These are phyloP conservation scores for Cordyceps farinosa DNA, from an alignment of 2,329 filamentous ascomycete species.

Conservation along the genomic window DNA sequence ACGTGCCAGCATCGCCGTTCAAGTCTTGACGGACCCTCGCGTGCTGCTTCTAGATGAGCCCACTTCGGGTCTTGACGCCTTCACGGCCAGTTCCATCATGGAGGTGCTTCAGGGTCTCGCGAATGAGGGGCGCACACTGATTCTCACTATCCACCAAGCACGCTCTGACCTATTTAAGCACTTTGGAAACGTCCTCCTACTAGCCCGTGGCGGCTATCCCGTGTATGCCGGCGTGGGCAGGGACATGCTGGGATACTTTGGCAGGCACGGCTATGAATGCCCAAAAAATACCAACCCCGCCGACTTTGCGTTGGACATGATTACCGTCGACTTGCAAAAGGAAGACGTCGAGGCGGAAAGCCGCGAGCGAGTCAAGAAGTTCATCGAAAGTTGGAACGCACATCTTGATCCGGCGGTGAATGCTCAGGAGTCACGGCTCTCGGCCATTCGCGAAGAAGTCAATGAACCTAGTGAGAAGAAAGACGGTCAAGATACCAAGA, in stretches of 20 bases:
- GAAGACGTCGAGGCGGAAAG: conserved; percentile 59
- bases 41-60: conserved; percentile 73
- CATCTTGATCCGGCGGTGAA: conserved; percentile 14
- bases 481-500: conserved; percentile 15
- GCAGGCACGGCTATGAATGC: conserved; percentile 57
- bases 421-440: conserved; percentile 22
- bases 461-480: conserved; percentile 27
- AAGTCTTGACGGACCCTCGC: conserved; percentile 71
- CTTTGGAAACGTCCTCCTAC: conserved; percentile 68
- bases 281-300: conserved; percentile 70
- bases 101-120: conserved; percentile 69
- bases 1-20: conserved; percentile 72
- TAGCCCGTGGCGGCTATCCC: conserved; percentile 65
- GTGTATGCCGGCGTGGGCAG: conserved; percentile 63
- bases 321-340: conserved; percentile 71
- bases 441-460: conserved; percentile 27
- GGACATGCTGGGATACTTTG: conserved; percentile 65
- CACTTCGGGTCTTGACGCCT: conserved; percentile 72
- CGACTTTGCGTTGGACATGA: conserved; percentile 73
- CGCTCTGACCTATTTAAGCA: conserved; percentile 68
- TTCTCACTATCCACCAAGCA: conserved; percentile 76
- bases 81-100: conserved; percentile 73
- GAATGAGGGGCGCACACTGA: conserved; percentile 67
- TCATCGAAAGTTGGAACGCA: conserved; percentile 57
- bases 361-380: conserved; percentile 55